A percentile compares a stretch with the other conserved stretches of the same genome.
These are phyloP conservation scores for Chrysanthemum makinoi DNA, from an alignment of 129 eudicot genomes.

Conservation along the genomic window DNA sequence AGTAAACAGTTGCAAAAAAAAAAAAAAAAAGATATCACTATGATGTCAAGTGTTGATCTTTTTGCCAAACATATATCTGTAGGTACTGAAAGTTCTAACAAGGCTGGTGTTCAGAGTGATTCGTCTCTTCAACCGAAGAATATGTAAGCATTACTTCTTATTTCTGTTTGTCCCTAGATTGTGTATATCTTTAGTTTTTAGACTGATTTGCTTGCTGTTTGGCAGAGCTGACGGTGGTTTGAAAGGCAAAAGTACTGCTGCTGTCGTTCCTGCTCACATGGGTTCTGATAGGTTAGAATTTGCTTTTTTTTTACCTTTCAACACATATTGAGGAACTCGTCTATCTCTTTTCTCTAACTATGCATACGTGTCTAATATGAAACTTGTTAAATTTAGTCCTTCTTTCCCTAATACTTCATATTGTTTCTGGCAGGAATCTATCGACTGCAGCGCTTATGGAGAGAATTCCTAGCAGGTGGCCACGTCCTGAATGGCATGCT, in stretches of 20 bases:
- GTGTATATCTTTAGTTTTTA: constrained; percentile 15
- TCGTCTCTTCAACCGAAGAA: constrained; percentile 52
- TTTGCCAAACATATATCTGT: constrained; percentile 16
- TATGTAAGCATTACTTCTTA: constrained; percentile 42
- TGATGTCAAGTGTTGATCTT: neutral
- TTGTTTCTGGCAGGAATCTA: constrained; percentile 44
- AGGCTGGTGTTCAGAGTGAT: constrained; percentile 53
- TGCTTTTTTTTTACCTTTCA: neutral
- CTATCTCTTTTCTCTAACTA: neutral
- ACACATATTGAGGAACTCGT: constrained; percentile 1
- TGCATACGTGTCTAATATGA: neutral
- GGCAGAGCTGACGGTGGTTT: constrained; percentile 50
- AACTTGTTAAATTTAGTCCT: neutral
- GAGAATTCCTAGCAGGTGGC: constrained; percentile 98
- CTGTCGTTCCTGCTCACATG: constrained; percentile 58
- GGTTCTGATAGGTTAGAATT: constrained; percentile 65
- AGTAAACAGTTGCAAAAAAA: too few relatives aligned
- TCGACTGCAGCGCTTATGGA: constrained; percentile 98
- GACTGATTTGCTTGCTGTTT: constrained; percentile 22
- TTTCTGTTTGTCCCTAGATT: neutral
- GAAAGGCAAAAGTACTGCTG: constrained; percentile 51
- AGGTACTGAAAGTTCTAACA: constrained; percentile 62
- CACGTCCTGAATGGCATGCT: constrained; percentile 92
- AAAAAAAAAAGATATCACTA: neutral
- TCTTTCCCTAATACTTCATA: constrained; percentile 1